phyloP scores from a whole-genome alignment of 176 grass and related monocot species.

The Otatea glauca region DNA sequence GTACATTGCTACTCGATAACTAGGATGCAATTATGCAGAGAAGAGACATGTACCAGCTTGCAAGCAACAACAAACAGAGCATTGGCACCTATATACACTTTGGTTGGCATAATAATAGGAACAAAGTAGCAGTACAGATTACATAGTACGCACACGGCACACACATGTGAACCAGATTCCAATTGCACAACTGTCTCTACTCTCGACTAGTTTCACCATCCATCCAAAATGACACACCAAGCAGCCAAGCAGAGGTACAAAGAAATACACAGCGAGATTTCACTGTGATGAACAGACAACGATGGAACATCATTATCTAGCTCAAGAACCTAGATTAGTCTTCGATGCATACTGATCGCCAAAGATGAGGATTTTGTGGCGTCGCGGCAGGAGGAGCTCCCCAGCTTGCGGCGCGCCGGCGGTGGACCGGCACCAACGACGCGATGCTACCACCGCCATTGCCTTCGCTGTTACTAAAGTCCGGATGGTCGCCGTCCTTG shows the following conservation, averaged over 20 bases:
- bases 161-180: background rate
- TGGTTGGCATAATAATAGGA: background rate
- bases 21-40: background rate
- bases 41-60: background rate
- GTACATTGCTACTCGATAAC: background rate
- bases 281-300: background rate
- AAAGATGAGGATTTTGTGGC: constrained; percentile 41
- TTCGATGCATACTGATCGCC: constrained; percentile 41
- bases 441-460: constrained; percentile 21
- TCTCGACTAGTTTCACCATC: constrained; percentile 19
- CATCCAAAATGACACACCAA: constrained; percentile 35
- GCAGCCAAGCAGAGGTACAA: background rate
- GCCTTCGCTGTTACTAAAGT: background rate
- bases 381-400: constrained; percentile 14
- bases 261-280: constrained; percentile 30
- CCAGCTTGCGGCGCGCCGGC: constrained; percentile 40
- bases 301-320: background rate
- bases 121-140: constrained; percentile 29
- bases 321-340: background rate
- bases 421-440: constrained; percentile 45
- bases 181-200: background rate
- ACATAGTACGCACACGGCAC: constrained; percentile 10
- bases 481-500: background rate
- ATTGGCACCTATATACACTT: constrained; percentile 46
- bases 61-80: constrained; percentile 11